phyloP scores from a whole-genome alignment of 2,329 filamentous ascomycete genomes.

The Chrysosporium queenslandicum region DNA sequence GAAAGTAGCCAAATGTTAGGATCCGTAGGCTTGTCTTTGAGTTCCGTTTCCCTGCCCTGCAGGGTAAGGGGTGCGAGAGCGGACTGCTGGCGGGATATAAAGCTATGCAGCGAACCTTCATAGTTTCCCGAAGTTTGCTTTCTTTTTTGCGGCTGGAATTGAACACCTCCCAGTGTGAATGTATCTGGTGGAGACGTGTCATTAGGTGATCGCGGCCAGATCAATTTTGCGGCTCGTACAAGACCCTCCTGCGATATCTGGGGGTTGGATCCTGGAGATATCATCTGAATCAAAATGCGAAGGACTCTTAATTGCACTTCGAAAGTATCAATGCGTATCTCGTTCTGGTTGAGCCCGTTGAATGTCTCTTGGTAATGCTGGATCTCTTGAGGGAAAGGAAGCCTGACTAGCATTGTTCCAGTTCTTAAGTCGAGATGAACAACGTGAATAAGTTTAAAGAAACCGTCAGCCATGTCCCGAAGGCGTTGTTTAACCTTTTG shows the following conservation, averaged over 20 bases:
- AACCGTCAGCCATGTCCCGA: constrained; percentile 45
- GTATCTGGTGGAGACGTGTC: constrained; percentile 24
- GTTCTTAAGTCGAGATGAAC: constrained; percentile 26
- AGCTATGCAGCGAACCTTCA: background rate
- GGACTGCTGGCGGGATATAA: constrained; percentile 1
- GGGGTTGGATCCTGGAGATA: constrained; percentile 38
- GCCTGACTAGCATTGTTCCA: constrained; percentile 28
- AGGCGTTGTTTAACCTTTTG: constrained; percentile 37
- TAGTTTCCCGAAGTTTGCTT: background rate
- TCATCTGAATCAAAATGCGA: constrained; percentile 40
- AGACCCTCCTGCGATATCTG: constrained; percentile 35
- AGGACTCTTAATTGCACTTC: constrained; percentile 38
- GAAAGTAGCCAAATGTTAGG: constrained; percentile 31
- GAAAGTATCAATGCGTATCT: constrained; percentile 1
- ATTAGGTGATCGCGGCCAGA: background rate
- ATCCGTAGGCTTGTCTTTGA: background rate
- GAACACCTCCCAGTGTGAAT: constrained; percentile 42
- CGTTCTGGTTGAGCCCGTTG: constrained; percentile 13
- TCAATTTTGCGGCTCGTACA: background rate
- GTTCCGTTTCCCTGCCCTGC: background rate
- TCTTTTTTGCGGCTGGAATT: constrained; percentile 34
- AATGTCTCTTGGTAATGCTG: constrained; percentile 7
- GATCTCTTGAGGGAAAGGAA: constrained; percentile 20
- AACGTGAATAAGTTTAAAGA: constrained; percentile 38
- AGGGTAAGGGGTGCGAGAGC: background rate